phyloP scores from a whole-genome alignment of 75 land plant species.

The Cryptomeria japonica region DNA sequence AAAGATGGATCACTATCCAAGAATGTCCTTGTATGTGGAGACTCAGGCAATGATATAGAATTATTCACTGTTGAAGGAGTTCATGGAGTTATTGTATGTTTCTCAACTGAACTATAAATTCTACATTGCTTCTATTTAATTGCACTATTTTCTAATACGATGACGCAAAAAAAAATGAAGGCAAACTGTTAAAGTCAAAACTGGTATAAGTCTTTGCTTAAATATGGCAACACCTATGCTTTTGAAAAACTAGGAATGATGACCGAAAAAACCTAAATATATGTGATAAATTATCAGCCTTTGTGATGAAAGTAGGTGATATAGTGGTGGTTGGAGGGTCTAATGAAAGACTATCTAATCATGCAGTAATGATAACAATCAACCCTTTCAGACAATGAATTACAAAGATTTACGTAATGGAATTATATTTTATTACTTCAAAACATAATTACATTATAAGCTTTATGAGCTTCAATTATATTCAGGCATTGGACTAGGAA shows the following conservation, averaged over 20 bases:
- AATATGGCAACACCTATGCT: neutral
- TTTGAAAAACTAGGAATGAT: neutral
- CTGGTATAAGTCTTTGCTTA: neutral
- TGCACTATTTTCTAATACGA: neutral
- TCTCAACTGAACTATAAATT: neutral
- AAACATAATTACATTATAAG: too few species aligned
- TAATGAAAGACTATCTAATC: too few species aligned
- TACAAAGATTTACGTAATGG: too few species aligned
- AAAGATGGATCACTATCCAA: constrained; percentile 19
- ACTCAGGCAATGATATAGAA: constrained; percentile 56
- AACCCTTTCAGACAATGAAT: too few species aligned
- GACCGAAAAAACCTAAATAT: neutral
- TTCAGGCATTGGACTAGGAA: too few species aligned
- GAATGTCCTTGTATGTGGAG: constrained; percentile 54
- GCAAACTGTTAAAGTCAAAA: neutral
- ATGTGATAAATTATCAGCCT: constrained; percentile 3
- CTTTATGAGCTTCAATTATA: too few species aligned
- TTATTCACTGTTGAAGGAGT: constrained; percentile 43
- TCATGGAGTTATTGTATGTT: constrained; percentile 48
- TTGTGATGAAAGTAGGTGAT: neutral
- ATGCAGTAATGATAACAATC: too few species aligned
- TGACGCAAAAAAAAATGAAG: neutral
- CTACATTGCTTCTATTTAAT: constrained; percentile 2
- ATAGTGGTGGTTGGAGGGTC: too few species aligned
- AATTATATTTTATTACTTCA: too few species aligned